A percentile compares a stretch with the other conserved stretches of the same genome.
These are phyloP conservation scores for Crucihimalaya himalaica DNA, from an alignment of 345 rosid species.

Conservation along the genomic window DNA sequence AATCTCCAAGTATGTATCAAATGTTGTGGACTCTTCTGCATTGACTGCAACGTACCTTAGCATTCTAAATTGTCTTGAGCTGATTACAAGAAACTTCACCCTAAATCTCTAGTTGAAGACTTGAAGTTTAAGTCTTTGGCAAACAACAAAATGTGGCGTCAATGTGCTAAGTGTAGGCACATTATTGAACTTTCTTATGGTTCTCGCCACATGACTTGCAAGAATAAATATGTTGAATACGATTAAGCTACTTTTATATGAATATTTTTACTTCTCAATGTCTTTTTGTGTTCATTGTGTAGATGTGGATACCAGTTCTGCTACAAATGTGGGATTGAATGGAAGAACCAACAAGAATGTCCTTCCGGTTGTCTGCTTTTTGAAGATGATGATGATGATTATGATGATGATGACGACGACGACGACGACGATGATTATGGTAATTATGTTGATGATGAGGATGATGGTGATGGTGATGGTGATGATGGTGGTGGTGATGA, in stretches of 20 bases:
- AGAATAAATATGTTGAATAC: neutral
- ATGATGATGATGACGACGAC: neutral
- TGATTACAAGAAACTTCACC: neutral
- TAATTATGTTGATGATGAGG: too few relatives aligned
- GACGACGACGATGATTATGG: neutral
- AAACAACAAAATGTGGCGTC: neutral
- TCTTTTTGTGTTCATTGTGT: neutral
- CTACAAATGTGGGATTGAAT: neutral
- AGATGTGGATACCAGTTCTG: neutral
- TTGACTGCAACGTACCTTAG: neutral
- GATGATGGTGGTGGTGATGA: too few relatives aligned
- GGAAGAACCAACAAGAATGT: neutral
- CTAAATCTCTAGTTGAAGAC: neutral
- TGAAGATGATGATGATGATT: neutral
- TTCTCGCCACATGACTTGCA: neutral
- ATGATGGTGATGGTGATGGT: neutral
- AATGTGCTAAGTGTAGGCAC: neutral
- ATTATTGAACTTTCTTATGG: neutral
- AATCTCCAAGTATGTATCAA: neutral
- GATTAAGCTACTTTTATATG: neutral
- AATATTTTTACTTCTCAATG: neutral
- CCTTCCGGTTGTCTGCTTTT: neutral
- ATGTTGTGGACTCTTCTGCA: neutral
- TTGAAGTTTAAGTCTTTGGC: neutral
- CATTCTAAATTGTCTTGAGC: neutral